Evolutionary conservation across 805 yeast genomes (phyloP), one percentile per base, ranked within the genome.

Genomic region (Danielozyma ontarioensis): DNA sequence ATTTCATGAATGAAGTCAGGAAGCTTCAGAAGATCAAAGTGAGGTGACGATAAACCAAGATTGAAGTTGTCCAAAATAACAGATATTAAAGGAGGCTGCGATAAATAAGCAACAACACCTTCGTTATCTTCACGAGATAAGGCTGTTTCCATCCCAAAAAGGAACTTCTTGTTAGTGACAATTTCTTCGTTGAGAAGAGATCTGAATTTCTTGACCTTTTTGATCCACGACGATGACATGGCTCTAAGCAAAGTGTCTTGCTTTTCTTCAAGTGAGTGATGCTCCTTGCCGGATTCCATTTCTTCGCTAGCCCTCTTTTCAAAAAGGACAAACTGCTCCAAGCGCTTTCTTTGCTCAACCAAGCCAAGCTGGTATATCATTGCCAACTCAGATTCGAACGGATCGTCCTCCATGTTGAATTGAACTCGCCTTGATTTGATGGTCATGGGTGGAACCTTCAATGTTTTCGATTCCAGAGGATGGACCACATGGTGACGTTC

Each of bases 141-240:
- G 17, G 21, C 42, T 3, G 40, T 31, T 34, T 67, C 72, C 30
- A 46, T 44, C 1, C 71, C 72, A 43, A 57, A 64, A 17, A 66
- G 41, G 32, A 48, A 59, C 34, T 45, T 12, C 31, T 34, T 13
- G 35, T 39, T 58, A 13, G 50, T 40, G 13, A 72, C 59, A 3
- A 70, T 62, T 22, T 62, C 62, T 3, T 58, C 52, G 48, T 66
- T 54, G 39, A 68, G 56, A 23, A 48, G 40, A 4, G 36, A 29
- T 41, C 62, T 67, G 55, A 68, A 72, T 28, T 70, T 66, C 22
- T 66, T 64, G 4, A 85, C 76, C 32, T 84, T 67, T 16, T 71
- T 58, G 15, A 85, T 72, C 97, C 97, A 89, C 0, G 85, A 76
- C 13, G 59, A 57, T 0, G 84, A 71, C 16, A 78, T 65, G 33